phyloP scores from a whole-genome alignment of 768 basidiomycete genomes.

The Galerina sulciceps region DNA sequence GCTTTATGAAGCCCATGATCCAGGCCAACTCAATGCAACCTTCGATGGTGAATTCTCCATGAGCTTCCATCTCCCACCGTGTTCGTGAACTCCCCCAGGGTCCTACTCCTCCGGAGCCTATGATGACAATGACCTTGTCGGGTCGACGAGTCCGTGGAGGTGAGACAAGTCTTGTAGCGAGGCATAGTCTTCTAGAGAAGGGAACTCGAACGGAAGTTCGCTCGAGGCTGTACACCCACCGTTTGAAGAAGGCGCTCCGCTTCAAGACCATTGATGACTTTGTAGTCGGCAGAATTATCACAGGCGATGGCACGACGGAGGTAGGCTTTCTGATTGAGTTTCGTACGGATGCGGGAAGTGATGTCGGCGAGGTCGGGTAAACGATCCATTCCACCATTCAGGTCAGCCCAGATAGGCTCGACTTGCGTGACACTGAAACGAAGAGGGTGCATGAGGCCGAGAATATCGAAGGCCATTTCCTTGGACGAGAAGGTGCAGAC shows the following conservation, averaged over 20 bases:
- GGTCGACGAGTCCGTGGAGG: slow-evolving; percentile 90
- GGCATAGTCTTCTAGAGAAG: slow-evolving; percentile 73
- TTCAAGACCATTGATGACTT: slow-evolving; percentile 84
- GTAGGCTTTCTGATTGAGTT: slow-evolving; percentile 85
- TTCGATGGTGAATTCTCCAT: slow-evolving; percentile 94
- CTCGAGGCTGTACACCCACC: slow-evolving; percentile 91
- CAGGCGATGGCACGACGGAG: slow-evolving; percentile 91
- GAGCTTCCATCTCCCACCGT: slow-evolving; percentile 99
- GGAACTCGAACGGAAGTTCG: slow-evolving; percentile 99
- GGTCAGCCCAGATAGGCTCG: slow-evolving; percentile 98
- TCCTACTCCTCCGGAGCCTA: slow-evolving; percentile 96
- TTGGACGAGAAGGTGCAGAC: slow-evolving; percentile 99
- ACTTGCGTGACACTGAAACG: slow-evolving; percentile 99
- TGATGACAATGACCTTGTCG: slow-evolving; percentile 94
- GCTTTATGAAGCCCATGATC: slow-evolving; percentile 99
- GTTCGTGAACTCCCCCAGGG: slow-evolving; percentile 99
- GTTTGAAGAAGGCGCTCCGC: slow-evolving; percentile 93
- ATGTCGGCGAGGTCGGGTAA: slow-evolving; percentile 94
- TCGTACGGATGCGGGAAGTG: slow-evolving; percentile 81
- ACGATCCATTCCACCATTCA: slow-evolving; percentile 98
- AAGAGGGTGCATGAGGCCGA: slow-evolving; percentile 98
- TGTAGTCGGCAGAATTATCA: slow-evolving; percentile 97
- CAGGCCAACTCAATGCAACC: slow-evolving; percentile 99
- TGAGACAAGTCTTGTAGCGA: slow-evolving; percentile 74
- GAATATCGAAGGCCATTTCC: slow-evolving; percentile 99